Conservation (phyloP, 2,329 filamentous ascomycete genomes). For the Chaetomium olivaceum region DNA sequence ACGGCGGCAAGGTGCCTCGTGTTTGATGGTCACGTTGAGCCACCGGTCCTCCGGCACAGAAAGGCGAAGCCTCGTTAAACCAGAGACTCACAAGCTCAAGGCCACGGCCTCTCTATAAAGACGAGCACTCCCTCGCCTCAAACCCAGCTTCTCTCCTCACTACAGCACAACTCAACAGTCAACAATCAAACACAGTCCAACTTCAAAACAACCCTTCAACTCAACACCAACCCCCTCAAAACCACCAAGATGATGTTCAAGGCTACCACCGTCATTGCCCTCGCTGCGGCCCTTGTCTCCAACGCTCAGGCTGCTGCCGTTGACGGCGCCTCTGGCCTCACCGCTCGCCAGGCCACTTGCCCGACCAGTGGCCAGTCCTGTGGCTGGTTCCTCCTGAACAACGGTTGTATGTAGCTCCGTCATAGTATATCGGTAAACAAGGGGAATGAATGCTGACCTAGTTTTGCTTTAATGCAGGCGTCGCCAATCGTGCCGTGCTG, state of each 20-base stretch:
- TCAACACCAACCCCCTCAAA: neutral
- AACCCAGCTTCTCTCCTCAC: neutral
- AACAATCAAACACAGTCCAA: neutral
- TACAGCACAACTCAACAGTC: neutral
- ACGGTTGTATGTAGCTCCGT: neutral
- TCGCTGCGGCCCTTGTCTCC: neutral
- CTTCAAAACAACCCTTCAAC: neutral
- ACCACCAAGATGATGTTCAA: neutral
- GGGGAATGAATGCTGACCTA: neutral
- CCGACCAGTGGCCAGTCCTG: neutral
- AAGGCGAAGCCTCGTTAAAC: no score
- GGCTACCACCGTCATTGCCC: neutral
- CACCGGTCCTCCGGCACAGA: neutral
- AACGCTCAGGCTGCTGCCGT: neutral
- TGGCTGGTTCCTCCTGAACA: neutral
- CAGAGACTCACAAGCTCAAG: neutral
- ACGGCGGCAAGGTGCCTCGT: neutral
- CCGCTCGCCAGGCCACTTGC: neutral
- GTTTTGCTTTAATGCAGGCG: neutral
- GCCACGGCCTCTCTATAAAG: neutral
- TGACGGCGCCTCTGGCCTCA: neutral
- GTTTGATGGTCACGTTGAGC: neutral
- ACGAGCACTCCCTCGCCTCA: neutral
- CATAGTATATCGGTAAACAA: neutral
- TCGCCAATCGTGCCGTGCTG: neutral